Conservation (phyloP, 2,329 filamentous ascomycete species). For the Calonectria henricotiae region DNA sequence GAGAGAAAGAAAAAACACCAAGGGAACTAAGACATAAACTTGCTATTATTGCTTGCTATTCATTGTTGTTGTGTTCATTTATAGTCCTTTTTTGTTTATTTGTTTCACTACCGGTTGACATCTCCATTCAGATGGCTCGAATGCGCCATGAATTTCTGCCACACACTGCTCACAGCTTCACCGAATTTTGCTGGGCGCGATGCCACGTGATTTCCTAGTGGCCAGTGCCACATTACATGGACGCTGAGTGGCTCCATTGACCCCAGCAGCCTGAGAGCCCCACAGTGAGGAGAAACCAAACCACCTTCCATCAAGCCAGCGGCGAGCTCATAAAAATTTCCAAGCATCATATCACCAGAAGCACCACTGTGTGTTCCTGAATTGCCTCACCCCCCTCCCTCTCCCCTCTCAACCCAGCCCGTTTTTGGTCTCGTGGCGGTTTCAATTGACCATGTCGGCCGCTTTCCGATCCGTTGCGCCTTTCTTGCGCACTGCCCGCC, state of each 20-base stretch:
- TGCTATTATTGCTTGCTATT: too few species aligned
- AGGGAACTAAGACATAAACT: too few species aligned
- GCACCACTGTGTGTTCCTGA: slow-evolving; percentile 48
- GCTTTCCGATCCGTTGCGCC: slow-evolving; percentile 85
- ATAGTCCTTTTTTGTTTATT: too few species aligned
- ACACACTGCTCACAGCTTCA: neutral
- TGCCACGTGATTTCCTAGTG: slow-evolving; percentile 49
- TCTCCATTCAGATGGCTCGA: too few species aligned
- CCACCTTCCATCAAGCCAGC: slow-evolving; percentile 42
- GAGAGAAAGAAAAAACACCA: too few species aligned
- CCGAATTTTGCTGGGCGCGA: neutral
- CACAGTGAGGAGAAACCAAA: slow-evolving; percentile 43
- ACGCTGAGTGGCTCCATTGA: slow-evolving; percentile 45
- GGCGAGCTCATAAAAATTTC: slow-evolving; percentile 60
- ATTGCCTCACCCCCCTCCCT: slow-evolving; percentile 41
- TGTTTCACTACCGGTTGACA: too few species aligned
- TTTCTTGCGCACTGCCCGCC: slow-evolving; percentile 86
- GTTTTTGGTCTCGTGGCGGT: slow-evolving; percentile 50
- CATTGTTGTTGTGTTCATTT: too few species aligned
- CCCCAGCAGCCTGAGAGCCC: slow-evolving; percentile 40
- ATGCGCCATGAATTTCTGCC: too few species aligned
- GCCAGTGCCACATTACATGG: slow-evolving; percentile 4
- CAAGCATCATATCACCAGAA: slow-evolving; percentile 51
- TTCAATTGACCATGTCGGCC: slow-evolving; percentile 78
- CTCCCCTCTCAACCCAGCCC: slow-evolving; percentile 44